Evolutionary conservation across 2,329 filamentous ascomycete species (phyloP), one percentile per base, ranked within the genome.

Genomic region (Colletotrichum falcatum): DNA sequence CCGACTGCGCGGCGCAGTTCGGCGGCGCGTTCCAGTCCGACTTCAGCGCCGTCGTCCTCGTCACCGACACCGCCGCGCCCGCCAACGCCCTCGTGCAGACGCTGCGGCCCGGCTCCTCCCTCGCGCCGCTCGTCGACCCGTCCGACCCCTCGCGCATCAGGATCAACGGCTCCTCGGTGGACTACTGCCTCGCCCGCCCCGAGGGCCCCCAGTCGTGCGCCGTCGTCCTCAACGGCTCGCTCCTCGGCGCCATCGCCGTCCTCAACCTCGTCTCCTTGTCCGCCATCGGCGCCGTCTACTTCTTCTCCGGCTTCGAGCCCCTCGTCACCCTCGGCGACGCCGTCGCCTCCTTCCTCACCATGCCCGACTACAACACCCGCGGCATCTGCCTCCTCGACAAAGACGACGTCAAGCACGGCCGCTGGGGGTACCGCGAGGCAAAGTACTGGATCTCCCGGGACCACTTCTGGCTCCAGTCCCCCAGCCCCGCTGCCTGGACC

Each of bases 301-400:
- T 75, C 23, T 76, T 77, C 54, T 71, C 72, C 39, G 76, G 76
- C 23, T 83, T 84, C 73, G 76, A 77, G 20, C 85, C 84, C 0
- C 80, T 88, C 5, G 81, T 83, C 20, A 87, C 85, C 0, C 78
- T 87, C 3, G 86, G 86, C 39, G 86, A 88, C 71, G 83, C 84
- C 35, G 77, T 88, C n/a, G 75, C 81, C 6, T 87, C 85, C 1
- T 87, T 88, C 66, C 81, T 88, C 55, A 76, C 78, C 16, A 78
- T 81, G 1, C 82, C 85, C 0, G 86, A 88, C 73, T 75, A 76
- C 1, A 80, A 79, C 1, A 87, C 85, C 0, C 78, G 77, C 35
- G 81, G 80, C 23, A 78, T 80, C 7, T 87, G 83, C 67, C 80
- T 88, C 18, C 75, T 88, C 58, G 82, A 81, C 65, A 87, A 87